These are phyloP conservation scores for Caloboletus firmus DNA, from an alignment of 1,284 basidiomycete genomes.

Conservation along the genomic window DNA sequence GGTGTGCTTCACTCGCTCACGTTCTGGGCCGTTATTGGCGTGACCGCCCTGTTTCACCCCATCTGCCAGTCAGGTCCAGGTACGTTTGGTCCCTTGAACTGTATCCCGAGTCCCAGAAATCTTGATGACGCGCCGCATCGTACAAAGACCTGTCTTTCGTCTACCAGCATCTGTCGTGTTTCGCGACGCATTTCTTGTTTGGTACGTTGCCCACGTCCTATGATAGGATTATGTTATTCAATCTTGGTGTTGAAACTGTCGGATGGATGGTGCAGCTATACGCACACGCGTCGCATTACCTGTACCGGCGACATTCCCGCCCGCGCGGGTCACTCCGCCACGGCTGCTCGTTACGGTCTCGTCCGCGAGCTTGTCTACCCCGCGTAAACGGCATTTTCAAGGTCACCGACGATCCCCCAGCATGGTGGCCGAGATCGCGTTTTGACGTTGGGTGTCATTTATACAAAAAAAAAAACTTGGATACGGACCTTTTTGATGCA, in stretches of 20 bases:
- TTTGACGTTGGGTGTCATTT: conserved; percentile 5
- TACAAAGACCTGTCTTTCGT: neutral
- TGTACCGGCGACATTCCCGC: neutral
- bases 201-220: conserved; percentile 6
- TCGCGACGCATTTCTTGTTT: neutral
- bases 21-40: conserved; percentile 12
- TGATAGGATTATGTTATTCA: too few species aligned
- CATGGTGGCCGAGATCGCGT: conserved; percentile 12
- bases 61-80: neutral
- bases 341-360: conserved; percentile 7
- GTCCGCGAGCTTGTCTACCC: neutral
- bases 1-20: conserved; percentile 8
- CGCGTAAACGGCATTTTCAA: neutral
- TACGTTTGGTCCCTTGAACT: neutral
- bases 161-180: neutral
- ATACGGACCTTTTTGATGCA: neutral
- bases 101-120: neutral
- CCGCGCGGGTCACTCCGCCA: neutral
- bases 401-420: conserved; percentile 15
- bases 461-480: neutral
- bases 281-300: neutral
- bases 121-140: neutral
- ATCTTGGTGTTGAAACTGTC: neutral
- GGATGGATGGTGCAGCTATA: neutral
- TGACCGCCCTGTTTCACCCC: neutral